Evolutionary conservation across 192 early-diverging fungal genomes (phyloP), one percentile per base, ranked within the genome.

Genomic region (Coemansia sp.): DNA sequence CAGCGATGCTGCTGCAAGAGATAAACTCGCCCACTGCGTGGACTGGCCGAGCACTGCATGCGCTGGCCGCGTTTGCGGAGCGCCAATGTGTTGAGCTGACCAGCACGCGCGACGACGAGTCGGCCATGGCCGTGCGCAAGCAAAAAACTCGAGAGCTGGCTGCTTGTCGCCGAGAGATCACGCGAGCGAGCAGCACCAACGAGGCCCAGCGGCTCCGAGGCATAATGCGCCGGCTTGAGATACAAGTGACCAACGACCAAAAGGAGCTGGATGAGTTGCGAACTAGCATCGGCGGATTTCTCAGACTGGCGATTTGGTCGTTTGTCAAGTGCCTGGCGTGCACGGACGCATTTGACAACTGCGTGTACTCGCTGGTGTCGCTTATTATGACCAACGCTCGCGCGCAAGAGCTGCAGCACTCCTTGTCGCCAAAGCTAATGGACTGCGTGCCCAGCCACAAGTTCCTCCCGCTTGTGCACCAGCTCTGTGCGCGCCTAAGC

Each of bases 401-500:
- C n/a, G 39, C 70, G 32, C 29, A 64, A 3, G 74, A 68, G 36
- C 64, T 84, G 54, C 68, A 75, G 27, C 24, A 24, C 1, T 53
- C 57, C 20, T 51, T 84, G 39, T 42, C 65, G 4, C 36, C 65
- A 15, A 43, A 47, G 1, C 36, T 70, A 22, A 39, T 74, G 58
- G 74, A 79, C 51, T 36, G 45, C 15, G 74, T 79, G 20, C 71
- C 77, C 22, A 74, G 77, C 56, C 77, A 58, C 63, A 79, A 79
- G 77, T 74, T 84, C 20, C 67, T 84, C 25, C 76, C 73, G 57
- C 67, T 84, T 17, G 64, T 58, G 1, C 77, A 71, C 60, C 82
- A 84, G 61, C 70, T 84, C 35, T 84, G 77, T 9, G 82, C 77
- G 22, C 82, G 74, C 1, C 63, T 84, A 53, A 65, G 74, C 60